Evolutionary conservation across 2,329 filamentous ascomycete genomes (phyloP).

Genomic region (Arthroderma sp.): DNA sequence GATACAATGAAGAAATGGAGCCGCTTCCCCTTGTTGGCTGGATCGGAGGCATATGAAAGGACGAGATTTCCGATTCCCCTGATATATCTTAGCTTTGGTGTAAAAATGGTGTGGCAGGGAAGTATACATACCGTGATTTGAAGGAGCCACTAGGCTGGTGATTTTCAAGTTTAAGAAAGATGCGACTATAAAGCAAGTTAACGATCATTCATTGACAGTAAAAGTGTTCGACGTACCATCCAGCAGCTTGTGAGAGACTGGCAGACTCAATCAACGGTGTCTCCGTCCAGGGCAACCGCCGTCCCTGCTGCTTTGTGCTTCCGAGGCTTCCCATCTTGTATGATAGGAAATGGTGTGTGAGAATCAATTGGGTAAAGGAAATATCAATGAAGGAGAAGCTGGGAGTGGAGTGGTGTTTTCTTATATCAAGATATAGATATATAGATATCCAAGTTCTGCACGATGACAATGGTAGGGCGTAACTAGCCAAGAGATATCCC

Average conservation of each 20-base stretch:
- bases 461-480: no score
- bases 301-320: slow-evolving; percentile 14
- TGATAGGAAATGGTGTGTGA: no score
- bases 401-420: no score
- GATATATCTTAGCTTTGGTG: not conserved
- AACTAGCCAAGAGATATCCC: no score
- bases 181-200: slow-evolving; percentile 42
- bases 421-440: no score
- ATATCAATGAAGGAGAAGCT: no score
- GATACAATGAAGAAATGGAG: slow-evolving; percentile 67
- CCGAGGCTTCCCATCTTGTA: slow-evolving; percentile 26
- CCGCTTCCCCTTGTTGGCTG: slow-evolving; percentile 28
- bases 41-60: slow-evolving; percentile 35
- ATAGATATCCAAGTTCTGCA: no score
- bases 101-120: not conserved
- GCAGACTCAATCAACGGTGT: slow-evolving; percentile 58
- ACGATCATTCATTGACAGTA: not conserved
- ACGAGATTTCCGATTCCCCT: slow-evolving; percentile 60
- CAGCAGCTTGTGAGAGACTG: slow-evolving; percentile 53
- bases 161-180: slow-evolving; percentile 76
- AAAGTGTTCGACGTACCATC: slow-evolving; percentile 46
- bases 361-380: no score
- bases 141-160: slow-evolving; percentile 76
- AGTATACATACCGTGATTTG: slow-evolving; percentile 47
- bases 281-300: slow-evolving; percentile 48